Evolutionary conservation across 2,329 filamentous ascomycete genomes (phyloP), one percentile per base, ranked within the genome.

Genomic region (Phoma herbarum): DNA sequence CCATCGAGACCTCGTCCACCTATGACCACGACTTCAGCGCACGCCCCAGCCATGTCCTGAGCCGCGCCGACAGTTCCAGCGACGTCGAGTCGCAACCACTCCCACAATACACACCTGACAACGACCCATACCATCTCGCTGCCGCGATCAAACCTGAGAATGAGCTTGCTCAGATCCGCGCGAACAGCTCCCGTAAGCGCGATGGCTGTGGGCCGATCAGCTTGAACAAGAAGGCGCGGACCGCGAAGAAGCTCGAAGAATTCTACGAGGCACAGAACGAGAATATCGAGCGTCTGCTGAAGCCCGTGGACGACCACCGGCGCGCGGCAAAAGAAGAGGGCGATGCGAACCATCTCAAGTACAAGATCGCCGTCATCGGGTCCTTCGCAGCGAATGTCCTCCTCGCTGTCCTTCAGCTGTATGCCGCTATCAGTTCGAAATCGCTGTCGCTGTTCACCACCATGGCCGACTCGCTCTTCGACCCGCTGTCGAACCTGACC

Each of bases 401-500:
- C 26, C 84, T 99, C 6, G 88, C 93, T 0, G 83, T 84, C 4
- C 83, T 99, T 18, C 95, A 99, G 78, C 81, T 97, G 35, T 99
- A 96, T 75, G 95, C 90, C 42, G 95, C 95, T 61, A 85, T 92
- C 44, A 87, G 90, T 0, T 97, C 93, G 0, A 88, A 90, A 45
- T 97, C 93, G n/a, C 85, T 98, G 33, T 97, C 94, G 5, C 87
- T 99, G 45, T 97, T 98, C 81, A 97, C 95, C 16, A 99, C 94
- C 63, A 96, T 96, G 91, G 94, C 93, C 16, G 95, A 99, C 78
- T 88, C 93, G 50, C 84, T 98, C 65, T 98, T 98, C 79, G 95
- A 98, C 74, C 95, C 93, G 9, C 75, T 96, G 71, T 94, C 90
- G 71, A 97, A 97, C 72, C 76, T 97, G 51, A 94, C 91, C 0